phyloP scores from a whole-genome alignment of 148 eudicot genomes.

The Heliamphora exappendiculata region DNA sequence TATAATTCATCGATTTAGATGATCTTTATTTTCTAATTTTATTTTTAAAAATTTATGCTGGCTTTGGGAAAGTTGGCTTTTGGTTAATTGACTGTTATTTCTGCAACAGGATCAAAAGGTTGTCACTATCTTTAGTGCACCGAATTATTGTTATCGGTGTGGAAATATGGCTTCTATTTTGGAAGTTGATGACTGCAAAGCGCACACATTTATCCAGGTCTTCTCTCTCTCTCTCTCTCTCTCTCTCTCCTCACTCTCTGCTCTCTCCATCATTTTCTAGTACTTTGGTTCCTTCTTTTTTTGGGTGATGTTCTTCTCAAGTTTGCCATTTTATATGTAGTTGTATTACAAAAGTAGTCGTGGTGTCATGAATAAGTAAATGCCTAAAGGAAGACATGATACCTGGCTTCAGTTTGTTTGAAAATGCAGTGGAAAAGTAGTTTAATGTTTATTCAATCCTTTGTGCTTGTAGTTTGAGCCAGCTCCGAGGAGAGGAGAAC shows the following conservation, averaged over 20 bases:
- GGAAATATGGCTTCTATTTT: conserved; percentile 99
- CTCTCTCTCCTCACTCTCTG: neutral
- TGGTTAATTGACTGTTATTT: conserved; percentile 11
- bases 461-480: conserved; percentile 58
- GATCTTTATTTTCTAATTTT: too few species aligned
- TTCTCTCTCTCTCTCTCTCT: conserved; percentile 2
- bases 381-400: neutral
- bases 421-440: neutral
- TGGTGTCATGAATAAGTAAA: neutral
- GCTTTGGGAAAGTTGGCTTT: neutral
- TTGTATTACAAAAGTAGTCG: neutral
- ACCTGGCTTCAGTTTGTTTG: neutral
- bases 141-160: conserved; percentile 97
- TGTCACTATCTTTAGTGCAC: conserved; percentile 97
- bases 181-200: conserved; percentile 98
- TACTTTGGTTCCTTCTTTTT: neutral
- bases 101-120: conserved; percentile 90
- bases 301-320: neutral
- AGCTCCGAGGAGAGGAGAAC: conserved; percentile 75
- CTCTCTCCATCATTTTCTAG: neutral
- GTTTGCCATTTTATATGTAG: neutral
- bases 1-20: neutral
- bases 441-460: conserved; percentile 1
- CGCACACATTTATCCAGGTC: conserved; percentile 98
- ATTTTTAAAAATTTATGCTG: too few species aligned